Base-by-base conservation (phyloP, 768 basidiomycete genomes). In the Kwoniella sp. region DNA sequence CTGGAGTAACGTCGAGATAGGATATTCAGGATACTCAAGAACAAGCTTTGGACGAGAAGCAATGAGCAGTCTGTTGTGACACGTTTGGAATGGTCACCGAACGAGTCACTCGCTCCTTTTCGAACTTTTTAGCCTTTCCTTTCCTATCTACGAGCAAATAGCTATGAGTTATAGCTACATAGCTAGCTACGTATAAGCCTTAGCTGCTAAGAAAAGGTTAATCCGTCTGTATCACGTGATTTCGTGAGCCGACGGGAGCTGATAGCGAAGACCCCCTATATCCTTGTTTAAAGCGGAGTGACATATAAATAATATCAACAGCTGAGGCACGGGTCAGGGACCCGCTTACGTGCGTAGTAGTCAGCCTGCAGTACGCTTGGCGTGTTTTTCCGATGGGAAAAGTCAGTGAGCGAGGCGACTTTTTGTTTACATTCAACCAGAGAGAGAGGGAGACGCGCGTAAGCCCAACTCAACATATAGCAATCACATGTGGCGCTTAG, bases 401-500 rank as follows among this genome's bases (percentile, higher is more conserved):
- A 33, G 33, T 33, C n/a, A n/a, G n/a, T n/a, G n/a, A n/a, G n/a
- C n/a, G n/a, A n/a, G n/a, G n/a, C n/a, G n/a, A n/a, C n/a, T n/a
- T 19, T 44, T 44, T 44, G 40, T 44, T 44, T 44, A 33, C 33
- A 13, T 13, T 33, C 13, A 6, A 13, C 33, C 33, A 33, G 33
- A 33, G 7, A 13, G 7, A 33, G 33, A 33, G 7, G 8, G 4
- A 10, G 40, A 19, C 40, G 40, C 40, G 40, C 40, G 33, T 33
- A 33, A 5, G 33, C 33, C 13, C 33, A 13, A 33, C n/a, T n/a
- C n/a, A n/a, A n/a, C n/a, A n/a, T n/a, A n/a, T n/a, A n/a, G n/a
- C n/a, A n/a, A n/a, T n/a, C n/a, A 44, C 40, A 44, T 44, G 40
- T 44, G 40, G 40, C 40, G 40, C 40, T 19, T n/a, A n/a, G n/a